Evolutionary conservation across 106 monocot genomes (phyloP).

Genomic region (Allium fistulosum): DNA sequence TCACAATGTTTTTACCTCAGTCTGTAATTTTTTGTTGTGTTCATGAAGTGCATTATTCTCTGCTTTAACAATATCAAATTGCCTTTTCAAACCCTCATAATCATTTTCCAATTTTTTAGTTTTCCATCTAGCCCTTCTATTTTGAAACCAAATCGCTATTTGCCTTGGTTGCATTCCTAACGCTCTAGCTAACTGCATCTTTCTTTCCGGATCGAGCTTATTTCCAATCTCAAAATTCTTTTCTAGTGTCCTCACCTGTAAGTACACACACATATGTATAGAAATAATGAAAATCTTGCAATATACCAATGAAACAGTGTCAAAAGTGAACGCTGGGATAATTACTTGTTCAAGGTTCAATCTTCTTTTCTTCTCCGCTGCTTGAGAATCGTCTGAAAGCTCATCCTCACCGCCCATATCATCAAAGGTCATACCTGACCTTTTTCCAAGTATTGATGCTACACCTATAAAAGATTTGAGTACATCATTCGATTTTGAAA

Average conservation of each 20-base stretch:
- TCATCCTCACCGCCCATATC: constrained; percentile 57
- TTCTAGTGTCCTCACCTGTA: constrained; percentile 19
- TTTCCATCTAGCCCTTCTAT: constrained; percentile 26
- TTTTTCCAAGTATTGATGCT: constrained; percentile 28
- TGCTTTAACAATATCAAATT: constrained; percentile 7
- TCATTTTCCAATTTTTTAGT: constrained; percentile 26
- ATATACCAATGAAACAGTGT: background rate
- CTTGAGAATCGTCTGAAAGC: constrained; percentile 49
- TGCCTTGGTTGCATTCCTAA: constrained; percentile 22
- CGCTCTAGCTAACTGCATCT: constrained; percentile 13
- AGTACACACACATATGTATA: background rate
- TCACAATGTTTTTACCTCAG: constrained; percentile 3
- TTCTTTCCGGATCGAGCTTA: constrained; percentile 26
- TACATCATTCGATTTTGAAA: background rate
- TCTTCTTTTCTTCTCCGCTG: constrained; percentile 56
- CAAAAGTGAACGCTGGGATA: background rate
- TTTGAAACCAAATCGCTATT: constrained; percentile 25
- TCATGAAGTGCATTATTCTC: constrained; percentile 12
- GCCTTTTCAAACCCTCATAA: constrained; percentile 11
- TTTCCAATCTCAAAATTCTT: constrained; percentile 22
- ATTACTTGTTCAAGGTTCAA: constrained; percentile 55
- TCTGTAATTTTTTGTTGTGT: constrained; percentile 16
- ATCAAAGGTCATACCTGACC: constrained; percentile 23
- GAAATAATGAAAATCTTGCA: no score
- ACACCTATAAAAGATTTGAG: background rate